Evolutionary conservation across 805 yeast genomes (phyloP), one percentile per base, ranked within the genome.

Genomic region (Debaryomyces maramus): DNA sequence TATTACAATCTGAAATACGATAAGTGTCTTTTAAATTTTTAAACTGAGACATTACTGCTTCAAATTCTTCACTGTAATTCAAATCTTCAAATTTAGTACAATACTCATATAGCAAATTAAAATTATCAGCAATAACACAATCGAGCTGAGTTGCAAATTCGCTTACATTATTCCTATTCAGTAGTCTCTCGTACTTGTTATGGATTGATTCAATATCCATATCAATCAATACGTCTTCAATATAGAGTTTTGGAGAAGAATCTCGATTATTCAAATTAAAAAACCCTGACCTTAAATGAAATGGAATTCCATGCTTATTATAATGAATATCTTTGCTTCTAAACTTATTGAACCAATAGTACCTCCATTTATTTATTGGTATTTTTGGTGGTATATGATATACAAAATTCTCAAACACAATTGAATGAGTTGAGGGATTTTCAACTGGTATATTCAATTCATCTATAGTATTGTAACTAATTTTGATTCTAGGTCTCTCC

Each of bases 331-430:
- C 15, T 29, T 29, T n/a, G 6, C 9, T 15, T 39, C 39, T n/a
- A 19, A 35, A 45, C 15, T 38, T 36, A 21, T 36, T 13, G 24
- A 52, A 48, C 55, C 58, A 55, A 44, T 46, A 55, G 34, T 45
- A 38, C 26, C 65, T 45, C 63, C 63, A 60, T 8, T 40, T 34
- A 17, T 14, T 24, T 4, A 32, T 41, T 1, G 41, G 8, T 7
- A 52, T 32, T 7, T 38, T 34, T 6, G 47, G 50, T 18, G 41
- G 55, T 34, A 39, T 29, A 19, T 34, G 21, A 19, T 41, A 44
- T 27, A 28, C 38, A 6, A 31, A 18, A 18, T 16, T 21, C 22
- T 39, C 36, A 32, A 48, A 43, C n/a, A 28, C 13, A 20, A 50
- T 24, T 9, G 20, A 13, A 33, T 47, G 19, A 19, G 31, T 24